Evolutionary conservation across 2,329 filamentous ascomycete species (phyloP).

Genomic region (Metarhizium guizhouense): DNA sequence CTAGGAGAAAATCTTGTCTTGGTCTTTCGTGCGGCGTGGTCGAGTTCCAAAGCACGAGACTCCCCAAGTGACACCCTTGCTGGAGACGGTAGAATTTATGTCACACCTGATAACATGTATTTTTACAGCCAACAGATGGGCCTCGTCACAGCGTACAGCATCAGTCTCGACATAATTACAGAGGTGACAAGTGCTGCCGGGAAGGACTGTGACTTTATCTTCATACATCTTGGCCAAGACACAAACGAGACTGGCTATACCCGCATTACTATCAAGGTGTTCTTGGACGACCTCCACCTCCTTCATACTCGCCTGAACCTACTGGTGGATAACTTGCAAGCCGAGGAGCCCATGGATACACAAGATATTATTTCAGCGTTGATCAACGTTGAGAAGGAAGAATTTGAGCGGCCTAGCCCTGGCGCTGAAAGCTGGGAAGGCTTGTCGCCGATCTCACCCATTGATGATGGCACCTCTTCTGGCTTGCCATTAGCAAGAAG

Average conservation of each 20-base stretch:
- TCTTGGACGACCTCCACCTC: conserved; percentile 77
- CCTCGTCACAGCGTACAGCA: conserved; percentile 72
- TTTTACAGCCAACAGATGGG: conserved; percentile 96
- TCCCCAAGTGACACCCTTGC: conserved; percentile 39
- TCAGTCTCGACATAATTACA: conserved; percentile 66
- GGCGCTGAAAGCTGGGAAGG: conserved; percentile 91
- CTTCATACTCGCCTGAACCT: conserved; percentile 79
- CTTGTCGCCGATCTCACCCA: conserved; percentile 50
- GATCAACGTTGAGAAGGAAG: conserved; percentile 62
- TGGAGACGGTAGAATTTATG: conserved; percentile 68
- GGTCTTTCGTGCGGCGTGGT: conserved; percentile 89
- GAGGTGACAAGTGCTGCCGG: conserved; percentile 88
- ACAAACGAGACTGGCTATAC: conserved; percentile 55
- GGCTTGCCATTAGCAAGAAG: conserved; percentile 27
- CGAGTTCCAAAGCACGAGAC: conserved; percentile 36
- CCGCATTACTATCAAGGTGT: conserved; percentile 82
- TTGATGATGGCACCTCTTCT: conserved; percentile 41
- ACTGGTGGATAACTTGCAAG: conserved; percentile 69
- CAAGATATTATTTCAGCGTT: conserved; percentile 64
- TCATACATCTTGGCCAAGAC: conserved; percentile 64
- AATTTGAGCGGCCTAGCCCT: conserved; percentile 50
- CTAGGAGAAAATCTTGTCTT: conserved; percentile 75
- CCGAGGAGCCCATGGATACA: conserved; percentile 58
- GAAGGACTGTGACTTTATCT: conserved; percentile 86
- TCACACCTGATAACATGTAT: conserved; percentile 80